phyloP scores from a whole-genome alignment of 108 stramenopile genomes.

The Cyclotella baltica region DNA sequence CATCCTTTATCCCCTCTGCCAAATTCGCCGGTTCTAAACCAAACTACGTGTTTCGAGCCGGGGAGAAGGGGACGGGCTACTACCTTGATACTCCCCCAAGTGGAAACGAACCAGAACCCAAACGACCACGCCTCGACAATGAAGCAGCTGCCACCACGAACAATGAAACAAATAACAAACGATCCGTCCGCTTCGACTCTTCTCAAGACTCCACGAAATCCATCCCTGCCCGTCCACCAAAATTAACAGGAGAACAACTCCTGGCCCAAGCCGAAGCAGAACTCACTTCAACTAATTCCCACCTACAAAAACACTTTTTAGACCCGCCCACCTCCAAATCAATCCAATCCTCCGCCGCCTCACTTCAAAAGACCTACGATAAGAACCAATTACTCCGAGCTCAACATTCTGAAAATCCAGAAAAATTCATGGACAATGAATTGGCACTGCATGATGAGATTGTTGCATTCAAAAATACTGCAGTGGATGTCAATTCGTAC shows the following conservation, averaged over 20 bases:
- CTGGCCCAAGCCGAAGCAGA: conserved; percentile 72
- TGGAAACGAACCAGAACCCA: conserved; percentile 1
- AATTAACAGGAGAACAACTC: conserved; percentile 34
- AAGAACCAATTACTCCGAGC: conserved; percentile 65
- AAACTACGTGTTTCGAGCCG: conserved; percentile 77
- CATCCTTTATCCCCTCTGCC: conserved; percentile 56
- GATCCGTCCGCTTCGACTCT: conserved; percentile 52
- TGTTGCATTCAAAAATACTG: conserved; percentile 50
- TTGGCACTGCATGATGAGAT: conserved; percentile 77
- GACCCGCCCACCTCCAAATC: conserved; percentile 58
- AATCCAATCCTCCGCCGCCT: conserved; percentile 50
- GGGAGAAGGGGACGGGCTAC: conserved; percentile 70
- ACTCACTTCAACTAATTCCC: conserved; percentile 3
- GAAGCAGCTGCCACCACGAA: neutral
- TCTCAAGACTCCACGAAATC: conserved; percentile 60
- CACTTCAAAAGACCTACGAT: conserved; percentile 48
- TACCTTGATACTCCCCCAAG: conserved; percentile 49
- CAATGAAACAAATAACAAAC: neutral
- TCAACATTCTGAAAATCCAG: conserved; percentile 56
- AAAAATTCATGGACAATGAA: conserved; percentile 76
- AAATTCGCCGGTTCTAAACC: conserved; percentile 62
- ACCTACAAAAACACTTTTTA: conserved; percentile 29
- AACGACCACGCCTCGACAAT: conserved; percentile 27
- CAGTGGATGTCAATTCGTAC: conserved; percentile 60
- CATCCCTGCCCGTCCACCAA: conserved; percentile 34